phyloP scores from a whole-genome alignment of 306 rosid genomes.

The Bauhinia variegata region DNA sequence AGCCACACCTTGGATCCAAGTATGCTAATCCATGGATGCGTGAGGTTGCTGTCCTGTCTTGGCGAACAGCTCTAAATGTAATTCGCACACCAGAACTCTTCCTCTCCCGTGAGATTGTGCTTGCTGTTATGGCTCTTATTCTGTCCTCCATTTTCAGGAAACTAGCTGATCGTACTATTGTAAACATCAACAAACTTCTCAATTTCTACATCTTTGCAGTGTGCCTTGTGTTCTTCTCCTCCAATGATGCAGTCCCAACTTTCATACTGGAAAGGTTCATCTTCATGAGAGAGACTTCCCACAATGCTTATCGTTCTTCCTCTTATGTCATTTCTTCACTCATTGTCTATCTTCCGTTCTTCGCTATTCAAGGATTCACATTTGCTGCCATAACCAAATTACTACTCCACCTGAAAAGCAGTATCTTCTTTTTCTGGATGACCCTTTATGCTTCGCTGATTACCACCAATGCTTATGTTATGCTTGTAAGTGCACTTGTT shows the following conservation, averaged over 20 bases:
- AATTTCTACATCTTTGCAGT: conserved; percentile 89
- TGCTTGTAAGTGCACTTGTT: conserved; percentile 93
- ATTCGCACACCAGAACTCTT: conserved; percentile 85
- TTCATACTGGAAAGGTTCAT: conserved; percentile 85
- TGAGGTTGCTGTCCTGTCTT: conserved; percentile 78
- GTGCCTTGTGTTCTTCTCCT: conserved; percentile 88
- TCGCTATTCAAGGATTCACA: conserved; percentile 84
- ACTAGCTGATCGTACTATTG: conserved; percentile 49
- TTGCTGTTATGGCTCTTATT: conserved; percentile 76
- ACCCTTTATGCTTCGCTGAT: conserved; percentile 78
- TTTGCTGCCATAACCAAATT: conserved; percentile 70
- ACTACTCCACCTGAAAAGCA: conserved; percentile 57
- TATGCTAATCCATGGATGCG: conserved; percentile 84
- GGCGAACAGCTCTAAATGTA: conserved; percentile 80
- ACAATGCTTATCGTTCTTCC: conserved; percentile 89
- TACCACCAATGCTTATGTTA: conserved; percentile 85
- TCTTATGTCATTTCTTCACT: conserved; percentile 81
- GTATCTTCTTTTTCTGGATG: conserved; percentile 60
- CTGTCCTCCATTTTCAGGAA: conserved; percentile 67
- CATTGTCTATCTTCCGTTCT: conserved; percentile 84
- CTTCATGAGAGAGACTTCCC: conserved; percentile 85
- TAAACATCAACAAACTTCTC: conserved; percentile 72
- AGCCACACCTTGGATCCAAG: conserved; percentile 53
- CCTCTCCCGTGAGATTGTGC: conserved; percentile 85
- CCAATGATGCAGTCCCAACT: conserved; percentile 92